phyloP scores from a whole-genome alignment of 306 rosid genomes.

The Lagenaria siceraria region DNA sequence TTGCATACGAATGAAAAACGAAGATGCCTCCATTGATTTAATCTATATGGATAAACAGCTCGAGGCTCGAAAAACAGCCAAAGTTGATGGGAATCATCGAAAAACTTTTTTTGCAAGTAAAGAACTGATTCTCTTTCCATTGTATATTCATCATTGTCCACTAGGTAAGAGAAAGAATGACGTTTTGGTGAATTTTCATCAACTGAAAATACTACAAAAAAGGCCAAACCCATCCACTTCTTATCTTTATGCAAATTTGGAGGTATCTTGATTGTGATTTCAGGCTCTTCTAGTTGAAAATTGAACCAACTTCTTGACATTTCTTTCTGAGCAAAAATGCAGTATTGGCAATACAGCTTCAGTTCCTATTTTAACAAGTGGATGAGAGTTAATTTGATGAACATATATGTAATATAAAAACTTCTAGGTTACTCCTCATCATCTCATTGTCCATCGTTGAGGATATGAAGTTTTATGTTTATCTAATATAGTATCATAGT shows the following conservation, averaged over 20 bases:
- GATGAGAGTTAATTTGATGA: too few relatives aligned
- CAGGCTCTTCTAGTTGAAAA: neutral
- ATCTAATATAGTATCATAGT: too few relatives aligned
- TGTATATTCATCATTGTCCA: neutral
- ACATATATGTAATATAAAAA: neutral
- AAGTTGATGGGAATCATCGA: neutral
- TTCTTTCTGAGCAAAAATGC: neutral
- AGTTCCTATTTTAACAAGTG: neutral
- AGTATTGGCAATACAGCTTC: neutral
- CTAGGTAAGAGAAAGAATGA: constrained; percentile 9
- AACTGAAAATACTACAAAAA: neutral
- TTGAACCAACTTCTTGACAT: neutral
- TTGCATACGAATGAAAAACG: neutral
- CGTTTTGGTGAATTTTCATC: neutral
- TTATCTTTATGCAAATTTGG: constrained; percentile 9
- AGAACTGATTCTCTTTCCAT: neutral
- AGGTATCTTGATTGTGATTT: neutral
- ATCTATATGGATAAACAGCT: neutral
- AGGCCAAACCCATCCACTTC: constrained; percentile 4
- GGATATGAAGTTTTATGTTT: too few relatives aligned
- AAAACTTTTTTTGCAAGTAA: neutral
- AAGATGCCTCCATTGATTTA: neutral
- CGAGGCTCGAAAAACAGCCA: neutral
- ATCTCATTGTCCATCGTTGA: too few relatives aligned
- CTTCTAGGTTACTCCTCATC: too few relatives aligned